Conservation (phyloP, 2,329 filamentous ascomycete genomes). For the Xylariaceae sp. region DNA sequence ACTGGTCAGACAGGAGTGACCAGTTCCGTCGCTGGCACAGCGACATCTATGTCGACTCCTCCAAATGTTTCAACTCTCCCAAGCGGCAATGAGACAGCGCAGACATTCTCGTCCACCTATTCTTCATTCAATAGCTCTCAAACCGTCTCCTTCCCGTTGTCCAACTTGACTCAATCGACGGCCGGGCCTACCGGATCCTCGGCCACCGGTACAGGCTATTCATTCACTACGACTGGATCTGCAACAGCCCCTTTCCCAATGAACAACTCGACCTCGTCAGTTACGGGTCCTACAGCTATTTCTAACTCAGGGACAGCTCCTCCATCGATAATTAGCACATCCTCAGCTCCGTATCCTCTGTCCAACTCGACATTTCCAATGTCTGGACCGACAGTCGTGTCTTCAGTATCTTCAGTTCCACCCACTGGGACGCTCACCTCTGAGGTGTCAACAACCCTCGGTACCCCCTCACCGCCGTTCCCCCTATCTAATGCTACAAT, state of each 20-base stretch:
- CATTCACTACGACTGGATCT: not conserved
- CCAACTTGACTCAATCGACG: constrained; percentile 19
- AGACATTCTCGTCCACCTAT: not conserved
- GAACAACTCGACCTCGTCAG: constrained; percentile 11
- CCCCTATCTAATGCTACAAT: constrained; percentile 17
- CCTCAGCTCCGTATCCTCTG: too few species aligned
- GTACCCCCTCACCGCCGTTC: constrained; percentile 10
- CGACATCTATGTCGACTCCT: constrained; percentile 1
- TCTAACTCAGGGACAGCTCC: constrained; percentile 7
- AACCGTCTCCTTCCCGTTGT: constrained; percentile 20
- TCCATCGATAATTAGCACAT: too few species aligned
- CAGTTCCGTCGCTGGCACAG: not conserved
- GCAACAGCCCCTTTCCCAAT: constrained; percentile 12
- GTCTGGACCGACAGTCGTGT: too few species aligned
- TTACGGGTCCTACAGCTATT: constrained; percentile 7
- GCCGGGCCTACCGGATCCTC: constrained; percentile 12
- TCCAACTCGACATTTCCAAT: too few species aligned
- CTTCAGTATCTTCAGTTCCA: too few species aligned
- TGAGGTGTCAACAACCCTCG: not conserved
- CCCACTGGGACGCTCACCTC: too few species aligned
- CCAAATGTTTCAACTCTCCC: constrained; percentile 11
- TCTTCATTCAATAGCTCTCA: constrained; percentile 10
- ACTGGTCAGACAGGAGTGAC: not conserved
- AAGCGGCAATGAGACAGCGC: constrained; percentile 2
- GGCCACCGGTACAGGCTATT: not conserved